Conservation (phyloP, 345 rosid genomes). For the Camelina laxa region DNA sequence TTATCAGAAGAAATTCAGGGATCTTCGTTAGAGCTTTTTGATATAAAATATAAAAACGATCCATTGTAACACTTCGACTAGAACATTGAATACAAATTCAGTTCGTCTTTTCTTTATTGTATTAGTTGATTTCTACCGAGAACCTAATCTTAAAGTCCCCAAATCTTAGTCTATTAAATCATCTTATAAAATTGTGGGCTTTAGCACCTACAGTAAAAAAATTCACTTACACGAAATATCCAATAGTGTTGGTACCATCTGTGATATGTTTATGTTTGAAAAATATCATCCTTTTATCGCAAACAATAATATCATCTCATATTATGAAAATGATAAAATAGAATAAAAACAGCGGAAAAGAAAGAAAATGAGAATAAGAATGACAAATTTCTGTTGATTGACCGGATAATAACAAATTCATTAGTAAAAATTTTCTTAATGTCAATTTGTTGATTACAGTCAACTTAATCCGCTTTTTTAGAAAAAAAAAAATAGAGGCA, state of each 20-base stretch:
- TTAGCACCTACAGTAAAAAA: too few species aligned
- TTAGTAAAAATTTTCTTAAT: not conserved
- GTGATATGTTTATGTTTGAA: not conserved
- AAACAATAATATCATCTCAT: not conserved
- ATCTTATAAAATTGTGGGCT: too few species aligned
- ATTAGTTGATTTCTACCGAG: too few species aligned
- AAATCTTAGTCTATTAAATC: too few species aligned
- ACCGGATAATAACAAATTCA: not conserved
- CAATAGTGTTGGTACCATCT: not conserved
- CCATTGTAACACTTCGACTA: too few species aligned
- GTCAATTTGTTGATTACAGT: conserved; percentile 5
- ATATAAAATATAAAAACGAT: too few species aligned
- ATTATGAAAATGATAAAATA: not conserved
- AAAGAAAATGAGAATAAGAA: not conserved
- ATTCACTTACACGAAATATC: too few species aligned
- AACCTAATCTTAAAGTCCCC: too few species aligned
- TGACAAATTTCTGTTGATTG: not conserved
- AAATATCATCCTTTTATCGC: not conserved
- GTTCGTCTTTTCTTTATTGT: too few species aligned
- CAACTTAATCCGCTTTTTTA: conserved; percentile 24
- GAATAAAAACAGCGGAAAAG: not conserved
- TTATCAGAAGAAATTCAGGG: too few species aligned
- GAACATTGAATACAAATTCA: too few species aligned
- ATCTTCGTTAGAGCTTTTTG: too few species aligned
- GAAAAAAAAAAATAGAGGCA: conserved; percentile 34